Conservation (phyloP, 1,139 yeast species). For the Zygotorulaspora mrakii region DNA sequence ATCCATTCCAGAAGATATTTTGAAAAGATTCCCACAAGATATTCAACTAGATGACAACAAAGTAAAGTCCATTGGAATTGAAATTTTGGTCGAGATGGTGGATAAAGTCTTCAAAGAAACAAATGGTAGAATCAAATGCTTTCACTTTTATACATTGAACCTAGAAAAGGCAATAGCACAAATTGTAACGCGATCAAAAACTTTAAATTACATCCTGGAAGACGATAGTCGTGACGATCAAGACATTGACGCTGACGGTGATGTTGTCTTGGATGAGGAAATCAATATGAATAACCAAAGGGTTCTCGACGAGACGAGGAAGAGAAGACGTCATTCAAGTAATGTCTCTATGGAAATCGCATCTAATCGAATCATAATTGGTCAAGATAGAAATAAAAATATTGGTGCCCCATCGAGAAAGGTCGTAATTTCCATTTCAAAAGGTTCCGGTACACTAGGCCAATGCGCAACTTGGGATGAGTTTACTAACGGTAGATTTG, state of each 20-base stretch:
- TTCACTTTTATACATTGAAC: slow-evolving; percentile 86
- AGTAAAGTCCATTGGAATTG: slow-evolving; percentile 81
- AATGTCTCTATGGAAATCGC: slow-evolving; percentile 24
- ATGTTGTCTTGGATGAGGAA: slow-evolving; percentile 23
- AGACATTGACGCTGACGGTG: slow-evolving; percentile 27
- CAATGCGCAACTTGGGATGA: slow-evolving; percentile 98
- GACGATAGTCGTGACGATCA: slow-evolving; percentile 38
- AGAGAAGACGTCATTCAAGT: slow-evolving; percentile 35
- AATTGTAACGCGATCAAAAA: slow-evolving; percentile 59
- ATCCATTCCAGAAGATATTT: slow-evolving; percentile 59
- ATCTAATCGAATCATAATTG: slow-evolving; percentile 22
- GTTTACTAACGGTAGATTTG: slow-evolving; percentile 95
- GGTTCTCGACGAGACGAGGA: slow-evolving; percentile 19
- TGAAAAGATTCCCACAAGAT: slow-evolving; percentile 52
- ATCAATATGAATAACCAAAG: slow-evolving; percentile 13
- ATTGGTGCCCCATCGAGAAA: slow-evolving; percentile 43
- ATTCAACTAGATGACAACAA: slow-evolving; percentile 74
- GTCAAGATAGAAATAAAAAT: slow-evolving; percentile 16
- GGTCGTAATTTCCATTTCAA: slow-evolving; percentile 67
- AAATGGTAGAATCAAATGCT: slow-evolving; percentile 60
- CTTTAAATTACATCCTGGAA: slow-evolving; percentile 42
- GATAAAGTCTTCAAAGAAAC: slow-evolving; percentile 52
- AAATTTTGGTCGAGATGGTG: slow-evolving; percentile 62
- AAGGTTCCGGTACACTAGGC: slow-evolving; percentile 82
- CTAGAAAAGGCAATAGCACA: slow-evolving; percentile 89